Percentiles rank a stretch among this genome's conserved stretches.
Conservation (phyloP, 2,329 filamentous ascomycete species). For the Hypoxylon sp. region DNA sequence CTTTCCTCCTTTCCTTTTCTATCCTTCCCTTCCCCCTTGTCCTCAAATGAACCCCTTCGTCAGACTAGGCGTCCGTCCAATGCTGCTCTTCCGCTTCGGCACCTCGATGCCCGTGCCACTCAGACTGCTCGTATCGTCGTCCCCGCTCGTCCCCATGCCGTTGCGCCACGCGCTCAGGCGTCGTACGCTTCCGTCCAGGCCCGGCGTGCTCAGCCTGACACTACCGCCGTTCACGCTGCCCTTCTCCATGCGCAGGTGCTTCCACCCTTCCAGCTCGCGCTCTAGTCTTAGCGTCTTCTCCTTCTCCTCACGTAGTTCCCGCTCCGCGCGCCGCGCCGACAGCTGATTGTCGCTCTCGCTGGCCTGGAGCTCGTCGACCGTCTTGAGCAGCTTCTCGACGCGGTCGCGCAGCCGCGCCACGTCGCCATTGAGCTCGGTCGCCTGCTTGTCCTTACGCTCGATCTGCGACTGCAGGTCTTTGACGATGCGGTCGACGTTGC, state of each 20-base stretch:
- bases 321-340: slow-evolving; percentile 84
- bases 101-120: slow-evolving; percentile 61
- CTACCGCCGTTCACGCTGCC: slow-evolving; percentile 49
- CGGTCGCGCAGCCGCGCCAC: slow-evolving; percentile 88
- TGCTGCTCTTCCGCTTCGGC: slow-evolving; percentile 74
- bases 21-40: not conserved
- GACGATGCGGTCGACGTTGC: slow-evolving; percentile 92
- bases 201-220: slow-evolving; percentile 46
- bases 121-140: slow-evolving; percentile 52
- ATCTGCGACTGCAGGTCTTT: slow-evolving; percentile 94
- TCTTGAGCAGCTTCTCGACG: slow-evolving; percentile 86
- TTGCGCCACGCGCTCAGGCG: slow-evolving; percentile 63
- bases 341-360: slow-evolving; percentile 86
- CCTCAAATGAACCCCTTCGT: slow-evolving; percentile 80
- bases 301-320: slow-evolving; percentile 87
- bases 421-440: slow-evolving; percentile 83
- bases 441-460: slow-evolving; percentile 91
- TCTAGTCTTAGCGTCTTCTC: slow-evolving; percentile 87
- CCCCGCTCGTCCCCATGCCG: slow-evolving; percentile 57
- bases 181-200: slow-evolving; percentile 43
- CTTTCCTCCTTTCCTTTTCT: not conserved
- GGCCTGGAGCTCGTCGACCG: slow-evolving; percentile 93
- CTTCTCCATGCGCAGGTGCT: slow-evolving; percentile 78
- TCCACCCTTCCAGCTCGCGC: slow-evolving; percentile 87
- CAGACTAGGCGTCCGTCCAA: slow-evolving; percentile 73